Conservation (phyloP, 495 filamentous ascomycete genomes). For the Aspergillus hancockii region DNA sequence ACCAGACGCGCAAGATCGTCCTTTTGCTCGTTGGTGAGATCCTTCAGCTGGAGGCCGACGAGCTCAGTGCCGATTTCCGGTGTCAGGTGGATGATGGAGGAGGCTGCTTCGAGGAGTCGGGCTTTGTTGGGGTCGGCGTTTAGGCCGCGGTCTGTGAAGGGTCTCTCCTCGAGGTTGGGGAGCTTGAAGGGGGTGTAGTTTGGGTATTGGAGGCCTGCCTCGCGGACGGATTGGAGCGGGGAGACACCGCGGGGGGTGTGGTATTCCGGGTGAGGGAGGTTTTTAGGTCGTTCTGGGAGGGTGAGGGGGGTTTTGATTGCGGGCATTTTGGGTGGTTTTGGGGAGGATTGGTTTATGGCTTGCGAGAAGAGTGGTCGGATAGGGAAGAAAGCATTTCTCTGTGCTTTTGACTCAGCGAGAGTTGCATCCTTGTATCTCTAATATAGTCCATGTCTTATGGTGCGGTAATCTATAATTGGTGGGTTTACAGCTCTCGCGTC, state of each 20-base stretch:
- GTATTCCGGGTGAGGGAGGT: constrained; percentile 12
- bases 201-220: constrained; percentile 12
- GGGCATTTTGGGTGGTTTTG: not conserved
- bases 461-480: constrained; percentile 1
- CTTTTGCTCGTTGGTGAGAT: constrained; percentile 37
- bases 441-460: not conserved
- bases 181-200: constrained; percentile 18
- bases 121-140: constrained; percentile 1
- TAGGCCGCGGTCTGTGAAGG: constrained; percentile 9
- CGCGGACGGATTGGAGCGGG: constrained; percentile 10
- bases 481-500: constrained; percentile 6
- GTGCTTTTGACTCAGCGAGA: not conserved
- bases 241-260: constrained; percentile 12
- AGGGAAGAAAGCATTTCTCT: not conserved
- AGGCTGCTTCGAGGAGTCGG: constrained; percentile 9
- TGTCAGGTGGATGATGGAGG: constrained; percentile 28
- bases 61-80: constrained; percentile 45
- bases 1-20: constrained; percentile 47
- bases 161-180: constrained; percentile 8
- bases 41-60: constrained; percentile 41
- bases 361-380: not conserved
- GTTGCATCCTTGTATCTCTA: not conserved
- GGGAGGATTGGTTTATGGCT: not conserved
- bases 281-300: constrained; percentile 4
- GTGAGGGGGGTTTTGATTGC: not conserved